Percentiles rank a stretch among this genome's conserved stretches.
These are phyloP conservation scores for Leccinum pallidistipes DNA, from an alignment of 1,284 basidiomycete genomes.

Conservation along the genomic window DNA sequence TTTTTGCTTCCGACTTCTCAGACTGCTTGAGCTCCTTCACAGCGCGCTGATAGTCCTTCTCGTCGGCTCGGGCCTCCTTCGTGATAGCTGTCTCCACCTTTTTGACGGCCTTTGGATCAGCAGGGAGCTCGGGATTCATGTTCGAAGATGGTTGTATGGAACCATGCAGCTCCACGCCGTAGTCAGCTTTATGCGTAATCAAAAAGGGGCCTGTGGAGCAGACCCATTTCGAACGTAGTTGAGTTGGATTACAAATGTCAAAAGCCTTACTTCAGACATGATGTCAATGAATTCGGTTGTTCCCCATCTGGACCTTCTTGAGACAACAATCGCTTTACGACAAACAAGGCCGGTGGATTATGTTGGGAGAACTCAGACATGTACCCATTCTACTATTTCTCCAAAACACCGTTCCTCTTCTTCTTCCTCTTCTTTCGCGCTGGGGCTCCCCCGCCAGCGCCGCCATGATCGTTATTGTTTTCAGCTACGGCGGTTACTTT, in stretches of 20 bases:
- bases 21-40: slow-evolving; percentile 47
- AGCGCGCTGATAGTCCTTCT: slow-evolving; percentile 44
- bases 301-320: too few species aligned
- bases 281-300: too few species aligned
- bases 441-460: neutral
- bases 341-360: neutral
- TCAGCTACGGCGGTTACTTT: neutral
- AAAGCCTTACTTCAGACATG: too few species aligned
- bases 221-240: neutral
- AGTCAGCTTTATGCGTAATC: neutral
- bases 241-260: neutral
- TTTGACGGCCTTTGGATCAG: slow-evolving; percentile 35
- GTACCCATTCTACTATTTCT: neutral
- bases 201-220: slow-evolving; percentile 6
- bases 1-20: slow-evolving; percentile 48
- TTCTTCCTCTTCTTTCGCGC: slow-evolving; percentile 28
- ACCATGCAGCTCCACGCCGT: neutral
- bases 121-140: slow-evolving; percentile 19
- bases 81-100: slow-evolving; percentile 47
- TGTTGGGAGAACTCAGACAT: neutral
- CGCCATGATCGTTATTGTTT: neutral
- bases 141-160: neutral
- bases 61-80: slow-evolving; percentile 49
- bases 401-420: neutral
- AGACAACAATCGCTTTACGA: neutral